Conservation (phyloP, 352 stramenopile species). For the Phytophthora meadii region DNA sequence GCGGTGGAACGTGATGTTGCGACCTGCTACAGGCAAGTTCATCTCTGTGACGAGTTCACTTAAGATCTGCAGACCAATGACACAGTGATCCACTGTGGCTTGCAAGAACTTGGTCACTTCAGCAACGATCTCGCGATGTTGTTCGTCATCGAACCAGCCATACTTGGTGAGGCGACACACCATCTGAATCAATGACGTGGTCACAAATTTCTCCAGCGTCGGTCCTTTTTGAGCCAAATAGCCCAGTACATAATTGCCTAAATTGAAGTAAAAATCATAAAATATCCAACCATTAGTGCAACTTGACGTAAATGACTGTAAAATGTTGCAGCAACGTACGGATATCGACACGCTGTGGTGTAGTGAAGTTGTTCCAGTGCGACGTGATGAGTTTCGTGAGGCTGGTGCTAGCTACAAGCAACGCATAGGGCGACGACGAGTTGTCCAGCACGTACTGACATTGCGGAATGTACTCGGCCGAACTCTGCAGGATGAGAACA, state of each 20-base stretch:
- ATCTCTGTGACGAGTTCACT: slow-evolving; percentile 98
- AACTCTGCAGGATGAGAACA: slow-evolving; percentile 89
- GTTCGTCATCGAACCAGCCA: slow-evolving; percentile 99
- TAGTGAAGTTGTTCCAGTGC: slow-evolving; percentile 95
- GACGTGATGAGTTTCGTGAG: slow-evolving; percentile 98
- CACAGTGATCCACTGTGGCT: slow-evolving; percentile 97
- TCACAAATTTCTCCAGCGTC: slow-evolving; percentile 95
- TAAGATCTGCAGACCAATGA: slow-evolving; percentile 98
- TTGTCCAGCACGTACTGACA: slow-evolving; percentile 99
- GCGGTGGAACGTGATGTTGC: slow-evolving; percentile 97
- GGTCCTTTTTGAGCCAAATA: slow-evolving; percentile 97
- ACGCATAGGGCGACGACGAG: slow-evolving; percentile 94
- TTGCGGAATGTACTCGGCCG: slow-evolving; percentile 98
- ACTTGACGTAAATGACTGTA: not conserved
- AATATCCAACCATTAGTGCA: slow-evolving; percentile 38
- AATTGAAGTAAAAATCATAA: slow-evolving; percentile 1
- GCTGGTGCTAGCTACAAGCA: slow-evolving; percentile 96
- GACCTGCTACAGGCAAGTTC: slow-evolving; percentile 94
- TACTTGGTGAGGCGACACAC: slow-evolving; percentile 98
- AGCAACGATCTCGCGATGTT: slow-evolving; percentile 96
- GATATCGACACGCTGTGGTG: slow-evolving; percentile 93
- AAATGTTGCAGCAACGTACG: slow-evolving; percentile 45
- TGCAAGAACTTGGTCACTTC: slow-evolving; percentile 98
- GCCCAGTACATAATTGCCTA: slow-evolving; percentile 97
- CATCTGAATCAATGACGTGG: slow-evolving; percentile 96